Evolutionary conservation across 495 filamentous ascomycete genomes (phyloP).

Genomic region (Clavariopsis aquatica): DNA sequence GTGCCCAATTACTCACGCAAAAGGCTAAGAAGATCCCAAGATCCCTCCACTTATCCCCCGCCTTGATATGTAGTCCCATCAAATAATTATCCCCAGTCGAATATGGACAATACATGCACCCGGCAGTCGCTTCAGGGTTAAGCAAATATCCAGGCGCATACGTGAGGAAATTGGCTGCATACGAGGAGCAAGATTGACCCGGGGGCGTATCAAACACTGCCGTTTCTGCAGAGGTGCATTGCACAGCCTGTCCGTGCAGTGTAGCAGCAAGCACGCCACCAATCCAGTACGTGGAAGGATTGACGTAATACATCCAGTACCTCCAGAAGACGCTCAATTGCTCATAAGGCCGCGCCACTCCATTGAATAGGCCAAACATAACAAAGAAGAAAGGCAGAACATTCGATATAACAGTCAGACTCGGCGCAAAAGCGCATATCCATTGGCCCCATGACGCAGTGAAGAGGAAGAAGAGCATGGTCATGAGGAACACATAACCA

Average conservation of each 20-base stretch:
- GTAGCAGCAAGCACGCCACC: slow-evolving; percentile 69
- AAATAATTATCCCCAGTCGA: slow-evolving; percentile 62
- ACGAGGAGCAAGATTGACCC: slow-evolving; percentile 62
- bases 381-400: slow-evolving; percentile 79
- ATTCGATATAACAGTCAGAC: slow-evolving; percentile 79
- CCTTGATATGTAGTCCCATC: slow-evolving; percentile 63
- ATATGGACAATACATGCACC: slow-evolving; percentile 80
- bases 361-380: slow-evolving; percentile 74
- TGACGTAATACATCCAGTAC: slow-evolving; percentile 51
- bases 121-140: slow-evolving; percentile 54
- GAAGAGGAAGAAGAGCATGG: slow-evolving; percentile 80
- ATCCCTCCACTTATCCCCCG: slow-evolving; percentile 67
- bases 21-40: slow-evolving; percentile 80
- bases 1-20: slow-evolving; percentile 71
- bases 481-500: slow-evolving; percentile 85
- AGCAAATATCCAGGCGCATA: slow-evolving; percentile 50
- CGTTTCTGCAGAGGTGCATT: slow-evolving; percentile 60
- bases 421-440: slow-evolving; percentile 73
- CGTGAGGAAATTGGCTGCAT: slow-evolving; percentile 47
- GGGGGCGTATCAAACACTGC: slow-evolving; percentile 67
- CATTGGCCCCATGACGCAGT: slow-evolving; percentile 77
- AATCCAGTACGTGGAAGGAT: slow-evolving; percentile 61
- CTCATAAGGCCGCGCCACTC: slow-evolving; percentile 56
- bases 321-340: slow-evolving; percentile 46
- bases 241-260: slow-evolving; percentile 56